These are phyloP conservation scores for Tubosaeta sp. DNA, from an alignment of 768 basidiomycete genomes.

Conservation along the genomic window DNA sequence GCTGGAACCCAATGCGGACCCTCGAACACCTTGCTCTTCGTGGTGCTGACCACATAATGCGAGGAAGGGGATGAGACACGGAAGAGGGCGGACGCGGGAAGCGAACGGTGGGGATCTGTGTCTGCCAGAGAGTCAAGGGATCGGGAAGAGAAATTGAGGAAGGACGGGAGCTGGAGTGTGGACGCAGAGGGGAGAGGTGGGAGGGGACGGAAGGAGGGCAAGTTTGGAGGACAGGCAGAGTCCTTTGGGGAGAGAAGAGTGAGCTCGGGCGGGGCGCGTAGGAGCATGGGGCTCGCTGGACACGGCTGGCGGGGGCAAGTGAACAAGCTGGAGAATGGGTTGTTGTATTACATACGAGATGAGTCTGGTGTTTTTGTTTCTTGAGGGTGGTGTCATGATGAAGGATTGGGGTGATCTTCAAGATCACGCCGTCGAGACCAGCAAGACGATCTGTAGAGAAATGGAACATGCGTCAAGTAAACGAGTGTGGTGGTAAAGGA, in stretches of 20 bases:
- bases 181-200: constrained; percentile 36
- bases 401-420: constrained; percentile 31
- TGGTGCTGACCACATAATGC: constrained; percentile 8
- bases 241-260: not conserved
- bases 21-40: constrained; percentile 21
- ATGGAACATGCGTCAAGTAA: constrained; percentile 28
- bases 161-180: constrained; percentile 37
- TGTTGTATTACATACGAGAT: constrained; percentile 26
- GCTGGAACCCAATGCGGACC: constrained; percentile 35
- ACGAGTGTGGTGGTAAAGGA: not conserved
- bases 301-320: constrained; percentile 12
- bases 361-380: constrained; percentile 22
- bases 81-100: constrained; percentile 17
- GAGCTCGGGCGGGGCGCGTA: constrained; percentile 7
- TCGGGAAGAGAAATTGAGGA: constrained; percentile 29
- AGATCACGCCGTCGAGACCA: constrained; percentile 38
- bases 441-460: constrained; percentile 39
- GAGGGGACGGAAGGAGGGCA: constrained; percentile 26
- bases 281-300: constrained; percentile 17
- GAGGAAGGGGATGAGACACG: constrained; percentile 13
- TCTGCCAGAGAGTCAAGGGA: constrained; percentile 15
- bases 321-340: constrained; percentile 3
- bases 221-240: constrained; percentile 7
- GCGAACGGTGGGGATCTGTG: constrained; percentile 2
- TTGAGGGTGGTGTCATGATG: constrained; percentile 19